Conservation (phyloP, 768 basidiomycete species). For the Naganishia onofrii region DNA sequence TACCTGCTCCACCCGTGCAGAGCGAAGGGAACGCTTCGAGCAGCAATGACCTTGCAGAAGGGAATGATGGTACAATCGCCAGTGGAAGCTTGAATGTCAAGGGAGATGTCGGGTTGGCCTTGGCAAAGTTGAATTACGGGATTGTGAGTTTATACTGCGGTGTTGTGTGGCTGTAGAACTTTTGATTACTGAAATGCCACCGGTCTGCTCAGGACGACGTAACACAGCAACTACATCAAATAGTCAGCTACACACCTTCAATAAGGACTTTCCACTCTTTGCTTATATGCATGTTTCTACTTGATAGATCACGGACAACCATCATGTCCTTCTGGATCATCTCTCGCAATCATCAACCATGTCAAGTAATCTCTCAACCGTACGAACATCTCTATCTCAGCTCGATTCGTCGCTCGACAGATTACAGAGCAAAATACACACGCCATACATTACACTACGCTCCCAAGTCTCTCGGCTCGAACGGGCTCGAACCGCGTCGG, state of each 20-base stretch:
- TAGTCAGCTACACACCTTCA: too few relatives aligned
- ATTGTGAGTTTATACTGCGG: constrained; percentile 54
- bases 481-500: constrained; percentile 76
- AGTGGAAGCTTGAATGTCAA: constrained; percentile 52
- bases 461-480: constrained; percentile 69
- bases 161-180: background rate
- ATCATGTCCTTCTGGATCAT: constrained; percentile 46
- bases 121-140: constrained; percentile 78
- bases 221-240: constrained; percentile 77
- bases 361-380: constrained; percentile 37
- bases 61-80: constrained; percentile 38
- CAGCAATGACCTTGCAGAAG: background rate
- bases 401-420: constrained; percentile 55
- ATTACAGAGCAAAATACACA: constrained; percentile 77
- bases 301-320: constrained; percentile 35
- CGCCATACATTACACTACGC: constrained; percentile 74
- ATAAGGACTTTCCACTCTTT: too few relatives aligned
- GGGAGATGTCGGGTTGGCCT: constrained; percentile 84
- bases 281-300: too few relatives aligned
- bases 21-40: background rate
- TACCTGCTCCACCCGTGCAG: constrained; percentile 42
- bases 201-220: constrained; percentile 65
- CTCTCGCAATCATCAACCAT: constrained; percentile 42
- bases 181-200: constrained; percentile 20
- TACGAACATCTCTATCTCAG: constrained; percentile 37